Conservation (phyloP, 2,329 filamentous ascomycete species). For the Alternaria sp. region DNA sequence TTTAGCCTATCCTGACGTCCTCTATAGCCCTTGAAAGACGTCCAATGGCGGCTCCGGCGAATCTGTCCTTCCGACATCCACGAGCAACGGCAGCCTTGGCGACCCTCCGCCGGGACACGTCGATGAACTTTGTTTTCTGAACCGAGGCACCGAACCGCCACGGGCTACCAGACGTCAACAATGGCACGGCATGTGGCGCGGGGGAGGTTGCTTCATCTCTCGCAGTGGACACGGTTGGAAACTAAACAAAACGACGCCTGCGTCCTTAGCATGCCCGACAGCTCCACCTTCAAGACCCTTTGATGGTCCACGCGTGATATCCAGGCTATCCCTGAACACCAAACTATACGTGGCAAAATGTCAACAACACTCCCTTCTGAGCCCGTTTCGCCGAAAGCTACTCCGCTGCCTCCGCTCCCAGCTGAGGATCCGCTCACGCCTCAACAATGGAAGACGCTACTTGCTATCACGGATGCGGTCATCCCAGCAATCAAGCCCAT, state of each 20-base stretch:
- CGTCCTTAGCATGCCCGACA: neutral
- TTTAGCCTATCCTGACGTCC: neutral
- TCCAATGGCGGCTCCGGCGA: neutral
- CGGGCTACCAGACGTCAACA: neutral
- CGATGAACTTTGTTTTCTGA: neutral
- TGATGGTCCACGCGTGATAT: neutral
- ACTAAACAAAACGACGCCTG: slow-evolving; percentile 2
- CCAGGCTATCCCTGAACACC: slow-evolving; percentile 9
- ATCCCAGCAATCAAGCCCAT: slow-evolving; percentile 64
- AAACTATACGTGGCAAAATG: slow-evolving; percentile 25
- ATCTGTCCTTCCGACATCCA: neutral
- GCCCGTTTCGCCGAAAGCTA: slow-evolving; percentile 43
- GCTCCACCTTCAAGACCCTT: slow-evolving; percentile 7
- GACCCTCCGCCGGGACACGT: neutral
- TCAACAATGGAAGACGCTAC: slow-evolving; percentile 64
- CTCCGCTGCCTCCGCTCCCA: slow-evolving; percentile 56
- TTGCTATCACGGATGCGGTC: slow-evolving; percentile 63
- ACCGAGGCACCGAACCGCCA: slow-evolving; percentile 9
- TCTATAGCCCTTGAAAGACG: neutral
- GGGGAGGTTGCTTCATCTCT: neutral
- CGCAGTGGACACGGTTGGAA: neutral
- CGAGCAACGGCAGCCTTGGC: neutral
- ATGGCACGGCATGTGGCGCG: slow-evolving; percentile 1
- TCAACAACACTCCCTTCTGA: slow-evolving; percentile 26
- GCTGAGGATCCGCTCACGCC: slow-evolving; percentile 57